Evolutionary conservation across 345 rosid species (phyloP), one percentile per base, ranked within the genome.

Genomic region (Aquilaria sinensis): DNA sequence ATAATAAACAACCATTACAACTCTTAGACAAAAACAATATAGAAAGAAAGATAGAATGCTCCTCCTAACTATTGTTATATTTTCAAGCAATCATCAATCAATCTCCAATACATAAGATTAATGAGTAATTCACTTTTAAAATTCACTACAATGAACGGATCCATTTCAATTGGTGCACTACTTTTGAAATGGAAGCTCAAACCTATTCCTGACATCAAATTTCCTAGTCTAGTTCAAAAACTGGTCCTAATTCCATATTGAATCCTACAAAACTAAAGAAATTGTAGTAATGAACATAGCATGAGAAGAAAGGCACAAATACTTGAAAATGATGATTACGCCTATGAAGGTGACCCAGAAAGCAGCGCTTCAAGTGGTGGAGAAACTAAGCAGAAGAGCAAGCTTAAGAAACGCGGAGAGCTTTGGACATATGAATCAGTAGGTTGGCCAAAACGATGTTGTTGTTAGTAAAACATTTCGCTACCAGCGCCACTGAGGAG

Each of bases 321-420:
- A 94, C 99, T 88, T 94, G 89, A 94, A 90, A 97, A 94, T 90
- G 80, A 94, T 85, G 92, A 90, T 88, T 70, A 97, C 97, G 31
- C 97, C 97, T 78, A 94, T 90, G 83, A 90, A 94, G 62, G 97
- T 94, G 80, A 86, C 97, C 99, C 96, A 94, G 16, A 86, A 90
- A 67, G 96, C 89, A 46, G 96, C 78, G 5, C 97, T 97, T 84
- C 92, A 94, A 49, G 99, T 89, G 46, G 99, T 86, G 77, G 99
- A 74, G 79, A 94, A 94, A 72, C 89, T 64, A 57, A 94, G 95
- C 11, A 94, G 83, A 76, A 90, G 97, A 70, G 90, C 85, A 51
- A 94, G 80, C 76, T 90, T 94, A 63, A 94, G 72, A 70, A 74
- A 70, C 11, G 85, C 75, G 50, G 78, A 68, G n/a, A 87, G 55